These are phyloP conservation scores for Eucalyptus melliodora DNA, from an alignment of 345 rosid genomes.

Conservation along the genomic window DNA sequence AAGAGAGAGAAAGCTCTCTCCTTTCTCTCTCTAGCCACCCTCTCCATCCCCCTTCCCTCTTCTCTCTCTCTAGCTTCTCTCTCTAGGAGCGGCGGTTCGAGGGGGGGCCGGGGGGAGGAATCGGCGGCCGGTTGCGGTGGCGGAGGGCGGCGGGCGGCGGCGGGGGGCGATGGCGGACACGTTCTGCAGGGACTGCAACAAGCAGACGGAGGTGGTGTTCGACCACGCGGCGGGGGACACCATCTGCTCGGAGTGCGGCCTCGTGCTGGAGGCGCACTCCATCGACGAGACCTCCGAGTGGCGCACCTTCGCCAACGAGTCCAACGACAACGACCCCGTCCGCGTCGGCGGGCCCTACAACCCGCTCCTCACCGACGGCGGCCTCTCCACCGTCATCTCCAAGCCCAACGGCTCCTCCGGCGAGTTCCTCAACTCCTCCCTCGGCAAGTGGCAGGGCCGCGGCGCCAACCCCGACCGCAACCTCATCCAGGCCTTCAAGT, in stretches of 20 bases:
- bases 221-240: conserved; percentile 35
- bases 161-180: conserved; percentile 14
- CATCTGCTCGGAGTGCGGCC: conserved; percentile 39
- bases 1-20: neutral
- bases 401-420: conserved; percentile 17
- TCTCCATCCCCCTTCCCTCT: neutral
- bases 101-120: neutral
- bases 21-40: neutral
- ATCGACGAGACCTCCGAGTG: conserved; percentile 39
- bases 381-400: conserved; percentile 27
- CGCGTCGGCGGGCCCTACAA: conserved; percentile 37
- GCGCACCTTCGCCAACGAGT: conserved; percentile 29
- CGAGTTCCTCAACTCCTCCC: neutral
- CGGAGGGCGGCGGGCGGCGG: neutral
- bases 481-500: conserved; percentile 23
- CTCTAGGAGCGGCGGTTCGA: neutral
- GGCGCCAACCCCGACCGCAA: conserved; percentile 19
- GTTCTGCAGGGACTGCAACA: conserved; percentile 30
- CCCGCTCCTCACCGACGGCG: conserved; percentile 24
- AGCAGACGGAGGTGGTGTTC: conserved; percentile 19
- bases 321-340: conserved; percentile 21
- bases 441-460: conserved; percentile 25
- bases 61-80: neutral
- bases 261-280: conserved; percentile 26
- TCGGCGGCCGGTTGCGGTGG: neutral